These are phyloP conservation scores for Rhipidocladum racemiflorum DNA, from an alignment of 176 grass and related monocot genomes.

Conservation along the genomic window DNA sequence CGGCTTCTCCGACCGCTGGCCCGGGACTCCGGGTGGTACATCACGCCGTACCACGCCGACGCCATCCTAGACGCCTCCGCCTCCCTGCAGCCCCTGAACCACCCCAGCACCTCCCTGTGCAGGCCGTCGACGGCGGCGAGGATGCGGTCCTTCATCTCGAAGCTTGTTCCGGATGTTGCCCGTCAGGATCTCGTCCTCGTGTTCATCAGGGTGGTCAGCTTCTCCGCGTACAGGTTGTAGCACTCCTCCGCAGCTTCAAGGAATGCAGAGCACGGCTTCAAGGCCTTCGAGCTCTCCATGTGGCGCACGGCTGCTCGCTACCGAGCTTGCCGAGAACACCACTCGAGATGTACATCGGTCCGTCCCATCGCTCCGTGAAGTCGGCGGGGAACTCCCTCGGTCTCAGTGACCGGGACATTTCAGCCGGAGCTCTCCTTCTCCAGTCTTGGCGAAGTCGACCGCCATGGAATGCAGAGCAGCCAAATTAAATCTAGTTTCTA, in stretches of 20 bases:
- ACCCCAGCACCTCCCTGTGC: slow-evolving; percentile 51
- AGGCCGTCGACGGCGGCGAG: slow-evolving; percentile 50
- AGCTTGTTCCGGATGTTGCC: slow-evolving; percentile 77
- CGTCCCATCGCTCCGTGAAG: slow-evolving; percentile 88
- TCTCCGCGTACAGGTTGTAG: slow-evolving; percentile 58
- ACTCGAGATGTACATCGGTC: slow-evolving; percentile 51
- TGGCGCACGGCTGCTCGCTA: slow-evolving; percentile 42
- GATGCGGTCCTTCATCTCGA: slow-evolving; percentile 94
- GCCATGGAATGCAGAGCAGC: slow-evolving; percentile 89
- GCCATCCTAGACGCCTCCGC: slow-evolving; percentile 51
- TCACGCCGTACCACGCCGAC: slow-evolving; percentile 86
- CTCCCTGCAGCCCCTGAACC: slow-evolving; percentile 38
- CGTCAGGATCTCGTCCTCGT: slow-evolving; percentile 92
- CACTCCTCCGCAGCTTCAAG: slow-evolving; percentile 53
- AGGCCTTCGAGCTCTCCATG: slow-evolving; percentile 24
- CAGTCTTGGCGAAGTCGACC: slow-evolving; percentile 87
- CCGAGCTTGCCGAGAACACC: slow-evolving; percentile 72
- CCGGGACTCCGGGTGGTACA: slow-evolving; percentile 71
- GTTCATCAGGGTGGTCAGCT: slow-evolving; percentile 64
- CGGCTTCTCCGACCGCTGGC: slow-evolving; percentile 28
- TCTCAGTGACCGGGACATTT: slow-evolving; percentile 60
- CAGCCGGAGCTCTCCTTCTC: slow-evolving; percentile 73
- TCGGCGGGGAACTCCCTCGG: slow-evolving; percentile 78
- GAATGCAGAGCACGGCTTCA: no score
- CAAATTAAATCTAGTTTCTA: no score